These are phyloP conservation scores for Paramecium tetraurelia DNA, from an alignment of 73 alveolate genomes.

Conservation along the genomic window DNA sequence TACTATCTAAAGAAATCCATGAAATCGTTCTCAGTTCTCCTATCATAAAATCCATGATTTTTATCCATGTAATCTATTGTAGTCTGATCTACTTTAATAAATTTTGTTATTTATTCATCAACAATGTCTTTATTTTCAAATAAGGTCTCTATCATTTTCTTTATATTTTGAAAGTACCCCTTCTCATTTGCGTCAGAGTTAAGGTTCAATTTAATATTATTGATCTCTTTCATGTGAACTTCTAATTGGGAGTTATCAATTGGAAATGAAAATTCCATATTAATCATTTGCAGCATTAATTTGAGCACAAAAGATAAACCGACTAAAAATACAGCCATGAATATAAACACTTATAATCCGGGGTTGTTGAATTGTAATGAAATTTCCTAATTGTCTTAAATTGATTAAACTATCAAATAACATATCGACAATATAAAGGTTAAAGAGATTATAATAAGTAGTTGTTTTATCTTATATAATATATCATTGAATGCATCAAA, in stretches of 20 bases:
- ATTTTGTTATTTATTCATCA: conserved; percentile 13
- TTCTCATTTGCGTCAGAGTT: not conserved
- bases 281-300: not conserved
- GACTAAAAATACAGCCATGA: not conserved
- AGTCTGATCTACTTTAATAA: not conserved
- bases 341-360: not conserved
- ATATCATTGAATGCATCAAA: not conserved
- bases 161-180: not conserved
- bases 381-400: not conserved
- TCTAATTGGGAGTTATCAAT: not conserved
- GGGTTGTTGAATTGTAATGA: not conserved
- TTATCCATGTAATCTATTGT: not conserved
- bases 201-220: not conserved
- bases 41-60: not conserved
- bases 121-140: conserved; percentile 9
- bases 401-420: not conserved
- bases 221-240: not conserved
- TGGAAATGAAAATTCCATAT: not conserved
- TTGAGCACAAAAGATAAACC: not conserved
- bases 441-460: not conserved
- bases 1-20: not conserved
- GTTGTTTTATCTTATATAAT: not conserved
- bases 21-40: not conserved
- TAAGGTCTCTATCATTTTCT: not conserved
- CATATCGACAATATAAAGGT: not conserved